Evolutionary conservation across 2,329 filamentous ascomycete species (phyloP), one percentile per base, ranked within the genome.

Genomic region (Alternaria burnsii): DNA sequence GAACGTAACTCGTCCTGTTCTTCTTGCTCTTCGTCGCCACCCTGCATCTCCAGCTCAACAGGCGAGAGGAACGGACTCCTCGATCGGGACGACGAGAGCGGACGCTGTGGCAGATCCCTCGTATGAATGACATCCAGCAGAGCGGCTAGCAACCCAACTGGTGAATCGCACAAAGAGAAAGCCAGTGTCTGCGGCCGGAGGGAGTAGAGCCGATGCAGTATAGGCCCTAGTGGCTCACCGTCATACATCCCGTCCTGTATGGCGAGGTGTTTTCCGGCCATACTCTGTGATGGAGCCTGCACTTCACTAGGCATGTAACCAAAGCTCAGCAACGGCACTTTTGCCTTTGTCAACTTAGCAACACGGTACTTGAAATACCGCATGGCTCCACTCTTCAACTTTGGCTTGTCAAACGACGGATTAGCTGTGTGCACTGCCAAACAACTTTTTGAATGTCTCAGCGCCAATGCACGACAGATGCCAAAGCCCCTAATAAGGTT

Each of bases 401-500:
- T 83, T 2, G 89, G 89, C 34, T 81, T 72, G 1, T 73, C 72
- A 12, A 90, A 77, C 0, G 84, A 81, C 3, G 88, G 88, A 11
- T 86, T 85, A 42, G 89, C 82, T 4, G 90, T 82, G 73, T 91
- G 87, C 1, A 86, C 81, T 0, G 86, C 89, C 5, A 88, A 66
- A 68, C 88, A 90, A 36, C 82, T 84, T 16, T 81, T 73, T 0
- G 79, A 62, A 59, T 86, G 81, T 8, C 78, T 73, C 7, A 82
- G 74, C 1, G 86, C 84, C 9, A 91, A 72, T 16, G 77, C 71
- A 12, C 80, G 77, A 58, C 73, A 78, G 32, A 83, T 76, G 11
- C 73, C 71, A 62, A 82, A 82, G 12, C 80, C 81, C 80, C 79
- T 82, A 34, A 12, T 40, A 20, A 36, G 10, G 14, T 7, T 24